phyloP scores from a whole-genome alignment of 345 rosid genomes.

The Physaria fendleri region DNA sequence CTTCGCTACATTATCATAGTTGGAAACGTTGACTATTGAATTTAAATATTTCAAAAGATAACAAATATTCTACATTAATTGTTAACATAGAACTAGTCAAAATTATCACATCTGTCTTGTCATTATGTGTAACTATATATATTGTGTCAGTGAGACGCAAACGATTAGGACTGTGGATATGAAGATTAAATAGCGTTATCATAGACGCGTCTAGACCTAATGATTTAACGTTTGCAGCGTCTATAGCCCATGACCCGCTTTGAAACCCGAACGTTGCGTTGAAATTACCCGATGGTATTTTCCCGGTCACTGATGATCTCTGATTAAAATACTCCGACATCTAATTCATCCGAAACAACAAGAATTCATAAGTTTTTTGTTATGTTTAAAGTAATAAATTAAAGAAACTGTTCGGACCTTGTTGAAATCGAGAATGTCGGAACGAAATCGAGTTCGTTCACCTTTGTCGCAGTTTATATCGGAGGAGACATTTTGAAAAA shows the following conservation, averaged over 20 bases:
- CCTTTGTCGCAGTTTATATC: conserved; percentile 88
- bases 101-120: background rate
- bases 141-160: conserved; percentile 57
- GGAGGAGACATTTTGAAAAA: conserved; percentile 43
- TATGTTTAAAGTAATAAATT: background rate
- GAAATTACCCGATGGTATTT: conserved; percentile 77
- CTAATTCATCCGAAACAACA: conserved; percentile 24
- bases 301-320: conserved; percentile 51
- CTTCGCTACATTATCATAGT: conserved; percentile 12
- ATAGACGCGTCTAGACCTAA: conserved; percentile 70
- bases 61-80: conserved; percentile 7
- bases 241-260: conserved; percentile 66
- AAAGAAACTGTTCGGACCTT: conserved; percentile 40
- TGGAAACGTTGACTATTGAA: conserved; percentile 26
- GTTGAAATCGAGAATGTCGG: conserved; percentile 74
- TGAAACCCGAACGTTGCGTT: conserved; percentile 71
- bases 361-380: background rate
- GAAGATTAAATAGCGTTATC: conserved; percentile 48
- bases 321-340: conserved; percentile 87
- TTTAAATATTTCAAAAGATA: background rate
- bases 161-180: conserved; percentile 63
- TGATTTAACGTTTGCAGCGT: conserved; percentile 56
- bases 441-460: conserved; percentile 65
- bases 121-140: too few relatives aligned
- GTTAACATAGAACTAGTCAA: conserved; percentile 18